Conservation (phyloP, 768 basidiomycete species). For the Pulveroboletus ravenelii region DNA sequence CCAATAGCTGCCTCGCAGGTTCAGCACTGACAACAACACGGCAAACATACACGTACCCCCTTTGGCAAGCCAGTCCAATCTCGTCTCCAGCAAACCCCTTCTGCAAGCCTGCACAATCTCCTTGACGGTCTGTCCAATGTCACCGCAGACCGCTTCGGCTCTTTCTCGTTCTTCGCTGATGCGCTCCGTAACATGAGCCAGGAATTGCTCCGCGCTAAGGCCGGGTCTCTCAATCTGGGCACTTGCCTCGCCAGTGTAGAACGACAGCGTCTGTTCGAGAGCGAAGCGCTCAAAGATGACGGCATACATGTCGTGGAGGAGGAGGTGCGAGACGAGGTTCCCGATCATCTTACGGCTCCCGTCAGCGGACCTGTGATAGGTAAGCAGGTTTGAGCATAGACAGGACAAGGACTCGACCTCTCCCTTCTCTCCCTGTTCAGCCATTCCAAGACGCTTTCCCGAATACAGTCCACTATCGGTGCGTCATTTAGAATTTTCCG, state of each 20-base stretch:
- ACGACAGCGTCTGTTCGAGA: constrained; percentile 44
- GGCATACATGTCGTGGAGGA: constrained; percentile 52
- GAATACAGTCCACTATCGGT: constrained; percentile 40
- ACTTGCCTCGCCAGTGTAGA: constrained; percentile 51
- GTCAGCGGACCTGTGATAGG: constrained; percentile 33
- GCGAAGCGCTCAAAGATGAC: constrained; percentile 54
- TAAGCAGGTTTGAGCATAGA: neutral
- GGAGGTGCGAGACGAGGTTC: constrained; percentile 53
- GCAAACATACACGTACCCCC: constrained; percentile 34
- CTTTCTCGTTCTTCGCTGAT: constrained; percentile 57
- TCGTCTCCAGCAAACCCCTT: constrained; percentile 42
- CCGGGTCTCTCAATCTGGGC: constrained; percentile 30
- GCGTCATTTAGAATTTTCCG: constrained; percentile 47
- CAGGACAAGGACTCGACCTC: constrained; percentile 22
- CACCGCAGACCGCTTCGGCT: constrained; percentile 42
- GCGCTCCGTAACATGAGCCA: constrained; percentile 42
- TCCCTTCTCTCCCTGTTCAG: constrained; percentile 49
- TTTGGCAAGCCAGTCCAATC: constrained; percentile 42
- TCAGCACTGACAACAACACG: constrained; percentile 26
- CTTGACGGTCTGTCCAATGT: constrained; percentile 44
- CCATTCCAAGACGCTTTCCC: constrained; percentile 46
- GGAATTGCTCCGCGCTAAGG: constrained; percentile 46
- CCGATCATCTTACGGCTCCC: constrained; percentile 39
- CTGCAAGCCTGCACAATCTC: constrained; percentile 52
- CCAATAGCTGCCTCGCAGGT: constrained; percentile 42